Conservation (phyloP, 495 filamentous ascomycete species). For the Aspergillus sparsus region DNA sequence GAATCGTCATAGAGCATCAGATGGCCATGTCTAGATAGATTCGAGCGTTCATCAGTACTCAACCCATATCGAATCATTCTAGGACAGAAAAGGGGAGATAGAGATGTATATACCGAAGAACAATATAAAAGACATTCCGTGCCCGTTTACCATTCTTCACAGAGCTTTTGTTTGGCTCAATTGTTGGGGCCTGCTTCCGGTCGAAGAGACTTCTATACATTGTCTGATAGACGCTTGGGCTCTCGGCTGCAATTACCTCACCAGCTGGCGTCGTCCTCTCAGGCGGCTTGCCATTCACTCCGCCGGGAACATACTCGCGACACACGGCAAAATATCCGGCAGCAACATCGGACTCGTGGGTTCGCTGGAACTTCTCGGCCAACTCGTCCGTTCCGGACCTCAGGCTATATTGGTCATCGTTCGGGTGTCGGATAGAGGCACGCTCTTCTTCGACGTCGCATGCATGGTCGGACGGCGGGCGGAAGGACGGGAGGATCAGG, state of each 20-base stretch:
- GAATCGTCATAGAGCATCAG: conserved; percentile 95
- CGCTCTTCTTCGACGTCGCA: conserved; percentile 33
- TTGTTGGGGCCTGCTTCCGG: conserved; percentile 63
- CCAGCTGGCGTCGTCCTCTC: conserved; percentile 83
- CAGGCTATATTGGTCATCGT: conserved; percentile 51
- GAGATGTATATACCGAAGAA: conserved; percentile 64
- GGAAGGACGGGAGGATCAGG: conserved; percentile 59
- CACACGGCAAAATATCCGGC: conserved; percentile 95
- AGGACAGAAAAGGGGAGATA: background rate
- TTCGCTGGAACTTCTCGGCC: conserved; percentile 56
- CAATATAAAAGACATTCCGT: conserved; percentile 91
- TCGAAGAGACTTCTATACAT: conserved; percentile 98
- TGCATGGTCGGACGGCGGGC: conserved; percentile 39
- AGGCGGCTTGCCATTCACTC: conserved; percentile 86
- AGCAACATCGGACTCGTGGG: conserved; percentile 77
- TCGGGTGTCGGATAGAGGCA: conserved; percentile 32
- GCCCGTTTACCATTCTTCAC: conserved; percentile 69
- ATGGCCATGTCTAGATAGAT: conserved; percentile 75
- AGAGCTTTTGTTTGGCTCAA: conserved; percentile 48
- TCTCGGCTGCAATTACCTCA: conserved; percentile 67
- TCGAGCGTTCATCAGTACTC: conserved; percentile 24
- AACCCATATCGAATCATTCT: background rate
- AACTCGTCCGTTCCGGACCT: conserved; percentile 53
- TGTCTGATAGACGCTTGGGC: conserved; percentile 91
- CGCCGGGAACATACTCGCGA: conserved; percentile 86